A percentile compares a stretch with the other conserved stretches of the same genome.
Conservation (phyloP, 2,329 filamentous ascomycete species). For the Colletotrichum orbiculare region DNA sequence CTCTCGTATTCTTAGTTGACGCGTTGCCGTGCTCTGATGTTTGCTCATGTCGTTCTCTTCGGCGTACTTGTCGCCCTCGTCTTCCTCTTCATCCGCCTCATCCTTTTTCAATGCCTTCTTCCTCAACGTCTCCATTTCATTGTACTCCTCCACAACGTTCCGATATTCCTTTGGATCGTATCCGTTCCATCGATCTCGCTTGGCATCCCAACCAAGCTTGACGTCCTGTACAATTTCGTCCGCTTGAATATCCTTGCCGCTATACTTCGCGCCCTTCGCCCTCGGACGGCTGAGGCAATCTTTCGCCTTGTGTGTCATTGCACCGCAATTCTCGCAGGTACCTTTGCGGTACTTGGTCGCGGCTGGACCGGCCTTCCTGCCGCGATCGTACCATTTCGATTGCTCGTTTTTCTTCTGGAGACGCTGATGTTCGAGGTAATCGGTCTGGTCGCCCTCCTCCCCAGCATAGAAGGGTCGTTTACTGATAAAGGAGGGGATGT, state of each 20-base stretch:
- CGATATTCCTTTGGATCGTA: slow-evolving; percentile 91
- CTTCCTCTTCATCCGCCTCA: slow-evolving; percentile 61
- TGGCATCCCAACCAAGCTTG: slow-evolving; percentile 93
- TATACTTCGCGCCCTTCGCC: slow-evolving; percentile 91
- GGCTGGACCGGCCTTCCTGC: slow-evolving; percentile 83
- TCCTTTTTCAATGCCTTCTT: slow-evolving; percentile 59
- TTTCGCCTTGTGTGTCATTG: slow-evolving; percentile 95
- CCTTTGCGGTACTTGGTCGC: slow-evolving; percentile 98
- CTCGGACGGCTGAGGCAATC: slow-evolving; percentile 91
- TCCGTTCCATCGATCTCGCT: slow-evolving; percentile 98
- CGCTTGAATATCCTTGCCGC: slow-evolving; percentile 91
- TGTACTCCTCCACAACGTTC: slow-evolving; percentile 88
- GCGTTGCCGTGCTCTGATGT: slow-evolving; percentile 88
- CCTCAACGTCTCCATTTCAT: slow-evolving; percentile 83
- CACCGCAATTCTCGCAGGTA: slow-evolving; percentile 97
- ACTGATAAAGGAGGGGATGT: slow-evolving; percentile 97
- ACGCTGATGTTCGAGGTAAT: slow-evolving; percentile 97
- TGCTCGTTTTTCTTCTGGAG: slow-evolving; percentile 79
- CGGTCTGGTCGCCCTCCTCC: slow-evolving; percentile 79
- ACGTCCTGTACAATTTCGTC: slow-evolving; percentile 90
- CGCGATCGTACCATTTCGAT: slow-evolving; percentile 93
- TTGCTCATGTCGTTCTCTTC: slow-evolving; percentile 98
- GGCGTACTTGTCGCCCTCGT: slow-evolving; percentile 81
- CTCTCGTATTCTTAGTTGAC: slow-evolving; percentile 91
- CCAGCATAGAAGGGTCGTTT: slow-evolving; percentile 96